Evolutionary conservation across 179 eudicot species (phyloP).

Genomic region (Nepenthes alata): DNA sequence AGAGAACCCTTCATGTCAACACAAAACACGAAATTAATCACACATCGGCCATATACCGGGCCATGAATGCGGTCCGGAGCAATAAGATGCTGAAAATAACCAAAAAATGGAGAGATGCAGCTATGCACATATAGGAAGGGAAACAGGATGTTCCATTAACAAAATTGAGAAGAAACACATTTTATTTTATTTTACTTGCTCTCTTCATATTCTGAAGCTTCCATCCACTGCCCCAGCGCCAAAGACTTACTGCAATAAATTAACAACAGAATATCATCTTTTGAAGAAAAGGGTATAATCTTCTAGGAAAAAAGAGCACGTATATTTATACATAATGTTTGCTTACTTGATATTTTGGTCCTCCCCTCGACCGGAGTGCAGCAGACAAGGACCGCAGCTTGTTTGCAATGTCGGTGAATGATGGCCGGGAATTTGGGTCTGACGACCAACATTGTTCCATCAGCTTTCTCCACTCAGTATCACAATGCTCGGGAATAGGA

Average conservation of each 20-base stretch:
- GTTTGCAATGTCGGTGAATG: conserved; percentile 60
- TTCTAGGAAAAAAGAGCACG: not conserved
- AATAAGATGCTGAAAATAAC: not conserved
- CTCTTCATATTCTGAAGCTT: not conserved
- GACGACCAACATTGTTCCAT: conserved; percentile 90
- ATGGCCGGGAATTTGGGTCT: conserved; percentile 63
- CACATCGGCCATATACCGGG: too few species aligned
- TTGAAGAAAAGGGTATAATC: not conserved
- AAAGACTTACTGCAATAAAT: too few species aligned
- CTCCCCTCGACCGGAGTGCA: conserved; percentile 42
- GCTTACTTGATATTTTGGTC: conserved; percentile 27
- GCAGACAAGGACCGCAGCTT: conserved; percentile 54
- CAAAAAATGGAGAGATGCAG: conserved; percentile 11
- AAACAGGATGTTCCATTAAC: not conserved
- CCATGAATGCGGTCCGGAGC: too few species aligned
- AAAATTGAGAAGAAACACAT: not conserved
- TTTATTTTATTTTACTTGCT: not conserved
- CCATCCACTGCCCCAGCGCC: not conserved
- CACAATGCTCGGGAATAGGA: conserved; percentile 60
- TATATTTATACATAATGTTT: not conserved
- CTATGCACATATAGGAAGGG: not conserved
- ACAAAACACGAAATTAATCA: too few species aligned
- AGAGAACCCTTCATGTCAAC: too few species aligned
- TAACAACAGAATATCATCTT: not conserved
- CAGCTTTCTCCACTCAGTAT: conserved; percentile 66